Evolutionary conservation across 805 yeast genomes (phyloP).

Genomic region (Ogataea parapolymorpha): DNA sequence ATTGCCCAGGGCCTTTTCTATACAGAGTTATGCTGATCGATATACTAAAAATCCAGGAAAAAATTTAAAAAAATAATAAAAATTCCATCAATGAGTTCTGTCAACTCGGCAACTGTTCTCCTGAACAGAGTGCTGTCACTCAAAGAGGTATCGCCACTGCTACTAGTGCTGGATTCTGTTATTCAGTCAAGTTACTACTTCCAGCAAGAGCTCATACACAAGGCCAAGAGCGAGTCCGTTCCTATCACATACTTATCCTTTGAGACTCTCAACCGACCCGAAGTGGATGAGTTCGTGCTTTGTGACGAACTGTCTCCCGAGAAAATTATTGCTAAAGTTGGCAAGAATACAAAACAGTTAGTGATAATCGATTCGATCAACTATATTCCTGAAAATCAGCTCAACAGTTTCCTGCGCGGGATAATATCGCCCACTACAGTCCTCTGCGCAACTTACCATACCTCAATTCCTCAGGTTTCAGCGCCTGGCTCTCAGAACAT

Average conservation of each 20-base stretch:
- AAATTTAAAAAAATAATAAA: neutral
- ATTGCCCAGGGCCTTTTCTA: constrained; percentile 4
- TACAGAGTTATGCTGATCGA: constrained; percentile 10
- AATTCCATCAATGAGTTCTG: constrained; percentile 23
- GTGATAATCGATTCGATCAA: constrained; percentile 70
- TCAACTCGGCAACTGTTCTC: constrained; percentile 45
- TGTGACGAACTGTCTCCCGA: constrained; percentile 30
- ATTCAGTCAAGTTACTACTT: constrained; percentile 62
- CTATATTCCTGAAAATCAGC: constrained; percentile 42
- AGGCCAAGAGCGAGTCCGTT: constrained; percentile 25
- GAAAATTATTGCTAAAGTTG: constrained; percentile 11
- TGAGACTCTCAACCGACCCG: constrained; percentile 58
- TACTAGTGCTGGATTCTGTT: constrained; percentile 66
- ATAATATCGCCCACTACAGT: constrained; percentile 42
- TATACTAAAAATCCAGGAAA: neutral
- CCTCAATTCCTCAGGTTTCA: constrained; percentile 32
- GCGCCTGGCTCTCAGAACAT: constrained; percentile 6
- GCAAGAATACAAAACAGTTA: constrained; percentile 26
- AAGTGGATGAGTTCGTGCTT: constrained; percentile 45
- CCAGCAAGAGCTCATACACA: constrained; percentile 53
- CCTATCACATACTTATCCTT: constrained; percentile 58
- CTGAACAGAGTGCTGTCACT: constrained; percentile 63
- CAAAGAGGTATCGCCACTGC: constrained; percentile 72
- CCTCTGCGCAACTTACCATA: constrained; percentile 47
- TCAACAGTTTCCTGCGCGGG: constrained; percentile 36